A percentile compares a stretch with the other conserved stretches of the same genome.
Conservation (phyloP, 305 asterid species). For the Ruellia speciosa region DNA sequence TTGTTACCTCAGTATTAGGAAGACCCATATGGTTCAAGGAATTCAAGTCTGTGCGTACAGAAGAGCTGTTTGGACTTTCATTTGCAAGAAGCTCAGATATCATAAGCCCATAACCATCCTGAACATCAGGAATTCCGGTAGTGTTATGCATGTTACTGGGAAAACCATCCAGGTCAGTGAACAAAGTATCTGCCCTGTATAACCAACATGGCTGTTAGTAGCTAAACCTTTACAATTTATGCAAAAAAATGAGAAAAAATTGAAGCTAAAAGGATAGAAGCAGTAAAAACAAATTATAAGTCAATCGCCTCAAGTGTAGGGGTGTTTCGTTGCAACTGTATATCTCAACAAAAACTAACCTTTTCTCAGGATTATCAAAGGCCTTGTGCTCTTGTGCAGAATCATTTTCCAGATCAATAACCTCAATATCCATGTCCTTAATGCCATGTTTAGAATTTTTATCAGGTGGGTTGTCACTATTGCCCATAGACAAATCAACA, state of each 20-base stretch:
- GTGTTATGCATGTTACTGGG: conserved; percentile 47
- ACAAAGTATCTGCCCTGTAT: conserved; percentile 61
- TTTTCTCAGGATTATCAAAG: conserved; percentile 43
- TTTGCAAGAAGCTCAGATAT: conserved; percentile 77
- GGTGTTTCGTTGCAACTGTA: neutral
- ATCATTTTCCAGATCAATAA: conserved; percentile 88
- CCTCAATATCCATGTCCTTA: conserved; percentile 57
- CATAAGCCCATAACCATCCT: conserved; percentile 95
- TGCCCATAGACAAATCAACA: conserved; percentile 63
- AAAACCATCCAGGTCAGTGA: conserved; percentile 61
- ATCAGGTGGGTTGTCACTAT: conserved; percentile 30
- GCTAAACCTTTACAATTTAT: neutral
- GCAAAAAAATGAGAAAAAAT: neutral
- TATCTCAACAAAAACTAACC: conserved; percentile 28
- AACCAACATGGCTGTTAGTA: neutral
- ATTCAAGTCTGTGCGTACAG: conserved; percentile 58
- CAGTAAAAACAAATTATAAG: no score
- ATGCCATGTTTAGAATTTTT: conserved; percentile 38
- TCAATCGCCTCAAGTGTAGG: no score
- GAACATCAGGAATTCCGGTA: conserved; percentile 49
- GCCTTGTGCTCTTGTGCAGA: conserved; percentile 52
- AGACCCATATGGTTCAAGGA: conserved; percentile 68
- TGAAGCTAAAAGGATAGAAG: neutral
- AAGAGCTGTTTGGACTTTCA: conserved; percentile 57
- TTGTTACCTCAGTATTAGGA: conserved; percentile 64